Evolutionary conservation across 1,284 basidiomycete genomes (phyloP).

Genomic region (Puccinia horiana): DNA sequence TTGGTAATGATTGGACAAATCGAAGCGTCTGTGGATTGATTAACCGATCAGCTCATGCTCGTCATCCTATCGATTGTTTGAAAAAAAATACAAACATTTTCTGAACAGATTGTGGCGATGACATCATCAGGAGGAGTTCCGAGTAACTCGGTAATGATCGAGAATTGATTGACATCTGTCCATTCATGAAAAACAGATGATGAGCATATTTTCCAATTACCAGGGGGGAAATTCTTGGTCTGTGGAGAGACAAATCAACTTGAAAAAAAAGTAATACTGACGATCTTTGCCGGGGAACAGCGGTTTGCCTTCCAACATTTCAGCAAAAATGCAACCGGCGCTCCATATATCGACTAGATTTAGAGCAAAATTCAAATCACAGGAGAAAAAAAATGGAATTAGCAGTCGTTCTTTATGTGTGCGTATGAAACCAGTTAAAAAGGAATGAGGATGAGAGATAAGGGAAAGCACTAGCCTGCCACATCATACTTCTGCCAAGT

Average conservation of each 20-base stretch:
- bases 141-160: conserved; percentile 96
- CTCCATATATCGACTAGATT: conserved; percentile 89
- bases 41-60: not conserved
- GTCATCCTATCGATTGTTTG: not conserved
- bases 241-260: not conserved
- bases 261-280: conserved; percentile 55
- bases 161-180: conserved; percentile 97
- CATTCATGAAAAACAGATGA: not conserved
- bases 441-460: not conserved
- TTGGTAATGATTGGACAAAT: conserved; percentile 95
- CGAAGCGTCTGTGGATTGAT: conserved; percentile 75
- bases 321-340: conserved; percentile 98
- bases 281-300: conserved; percentile 97
- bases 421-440: too few species aligned
- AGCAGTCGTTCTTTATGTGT: not conserved
- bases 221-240: not conserved
- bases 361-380: not conserved
- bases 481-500: conserved; percentile 99
- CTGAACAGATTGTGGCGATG: conserved; percentile 96
- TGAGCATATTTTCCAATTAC: conserved; percentile 6
- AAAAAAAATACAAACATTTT: conserved; percentile 71
- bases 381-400: not conserved
- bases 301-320: conserved; percentile 99
- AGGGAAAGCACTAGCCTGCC: conserved; percentile 63
- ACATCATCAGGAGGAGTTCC: conserved; percentile 99